Conservation (phyloP, 306 rosid genomes). For the Sphenostylis stenocarpa region DNA sequence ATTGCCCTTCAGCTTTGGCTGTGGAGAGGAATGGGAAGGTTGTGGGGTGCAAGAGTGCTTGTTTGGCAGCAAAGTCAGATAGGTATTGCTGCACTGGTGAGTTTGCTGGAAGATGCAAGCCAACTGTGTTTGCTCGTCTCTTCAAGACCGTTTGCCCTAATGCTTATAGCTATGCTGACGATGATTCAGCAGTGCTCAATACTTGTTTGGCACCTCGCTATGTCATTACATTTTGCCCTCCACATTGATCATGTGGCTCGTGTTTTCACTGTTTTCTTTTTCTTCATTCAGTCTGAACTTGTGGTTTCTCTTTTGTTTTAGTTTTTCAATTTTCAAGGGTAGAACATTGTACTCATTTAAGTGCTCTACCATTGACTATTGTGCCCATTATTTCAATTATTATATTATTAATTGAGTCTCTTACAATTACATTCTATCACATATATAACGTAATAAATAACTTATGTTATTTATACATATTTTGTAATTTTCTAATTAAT, state of each 20-base stretch:
- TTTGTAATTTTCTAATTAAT: no score
- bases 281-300: not conserved
- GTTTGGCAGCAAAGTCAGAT: constrained; percentile 62
- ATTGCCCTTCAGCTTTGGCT: constrained; percentile 58
- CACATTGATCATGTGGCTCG: not conserved
- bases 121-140: constrained; percentile 47
- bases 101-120: constrained; percentile 54
- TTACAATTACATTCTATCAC: no score
- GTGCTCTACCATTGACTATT: not conserved
- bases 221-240: constrained; percentile 68
- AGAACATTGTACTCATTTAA: not conserved
- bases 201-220: constrained; percentile 56
- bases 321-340: not conserved
- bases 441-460: no score
- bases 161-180: constrained; percentile 69
- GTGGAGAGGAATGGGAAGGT: constrained; percentile 50
- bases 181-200: constrained; percentile 58
- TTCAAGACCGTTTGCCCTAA: constrained; percentile 65
- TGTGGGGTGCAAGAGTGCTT: constrained; percentile 78
- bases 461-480: no score
- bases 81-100: constrained; percentile 68
- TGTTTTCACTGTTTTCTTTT: not conserved
- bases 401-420: no score
- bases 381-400: not conserved
- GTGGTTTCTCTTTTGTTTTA: not conserved